Evolutionary conservation across 78 protist genomes (phyloP).

Genomic region (Neovahlkampfia damariscottae): DNA sequence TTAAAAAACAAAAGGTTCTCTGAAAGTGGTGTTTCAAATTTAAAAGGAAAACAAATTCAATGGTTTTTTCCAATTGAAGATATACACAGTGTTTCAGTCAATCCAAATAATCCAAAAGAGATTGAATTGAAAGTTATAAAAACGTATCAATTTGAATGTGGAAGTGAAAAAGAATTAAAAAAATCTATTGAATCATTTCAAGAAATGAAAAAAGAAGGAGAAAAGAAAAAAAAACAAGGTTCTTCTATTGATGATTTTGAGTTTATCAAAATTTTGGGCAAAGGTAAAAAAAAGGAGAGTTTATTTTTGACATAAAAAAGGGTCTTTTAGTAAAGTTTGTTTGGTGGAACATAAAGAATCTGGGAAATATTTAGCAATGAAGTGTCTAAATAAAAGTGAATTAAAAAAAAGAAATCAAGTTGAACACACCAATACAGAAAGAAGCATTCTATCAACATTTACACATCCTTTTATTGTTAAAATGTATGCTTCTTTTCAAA

Average conservation of each 20-base stretch:
- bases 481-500: slow-evolving; percentile 53
- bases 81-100: neutral
- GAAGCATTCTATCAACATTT: slow-evolving; percentile 51
- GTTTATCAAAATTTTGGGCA: neutral
- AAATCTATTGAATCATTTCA: neutral
- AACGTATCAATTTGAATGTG: neutral
- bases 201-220: neutral
- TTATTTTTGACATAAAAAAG: too few relatives aligned
- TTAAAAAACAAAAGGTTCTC: too few relatives aligned
- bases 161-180: neutral
- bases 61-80: neutral
- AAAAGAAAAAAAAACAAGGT: neutral
- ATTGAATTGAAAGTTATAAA: neutral
- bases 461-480: slow-evolving; percentile 64
- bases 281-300: too few relatives aligned
- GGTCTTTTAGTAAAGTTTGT: slow-evolving; percentile 62
- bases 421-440: slow-evolving; percentile 76
- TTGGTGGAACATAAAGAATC: slow-evolving; percentile 63
- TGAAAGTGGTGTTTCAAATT: neutral
- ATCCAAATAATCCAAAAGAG: neutral
- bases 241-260: neutral
- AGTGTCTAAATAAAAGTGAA: slow-evolving; percentile 55
- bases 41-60: neutral
- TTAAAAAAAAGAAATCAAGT: slow-evolving; percentile 41
- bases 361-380: slow-evolving; percentile 74